Evolutionary conservation across 2,329 filamentous ascomycete genomes (phyloP).

Genomic region (Fusarium bactridioides): DNA sequence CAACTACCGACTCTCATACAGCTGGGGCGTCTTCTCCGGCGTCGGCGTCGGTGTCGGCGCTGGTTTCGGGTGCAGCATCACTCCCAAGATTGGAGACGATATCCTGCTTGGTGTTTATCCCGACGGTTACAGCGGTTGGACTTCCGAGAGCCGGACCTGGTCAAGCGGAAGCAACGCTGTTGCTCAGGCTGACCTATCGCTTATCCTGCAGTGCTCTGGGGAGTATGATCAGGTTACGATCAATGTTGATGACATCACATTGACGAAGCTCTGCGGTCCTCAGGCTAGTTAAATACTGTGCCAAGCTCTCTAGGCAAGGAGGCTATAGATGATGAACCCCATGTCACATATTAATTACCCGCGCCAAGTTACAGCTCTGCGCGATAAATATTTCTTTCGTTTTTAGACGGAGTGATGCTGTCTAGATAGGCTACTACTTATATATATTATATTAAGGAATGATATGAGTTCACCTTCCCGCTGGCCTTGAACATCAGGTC

Average conservation of each 20-base stretch:
- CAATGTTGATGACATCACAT: not conserved
- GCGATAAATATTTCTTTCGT: not conserved
- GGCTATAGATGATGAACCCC: accelerated
- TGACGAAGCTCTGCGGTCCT: not conserved
- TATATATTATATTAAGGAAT: not conserved
- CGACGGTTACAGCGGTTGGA: accelerated
- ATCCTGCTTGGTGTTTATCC: not conserved
- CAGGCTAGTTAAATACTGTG: not conserved
- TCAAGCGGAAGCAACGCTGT: not conserved
- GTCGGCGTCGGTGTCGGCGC: accelerated
- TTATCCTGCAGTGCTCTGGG: accelerated
- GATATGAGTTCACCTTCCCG: not conserved
- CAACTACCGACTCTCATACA: not conserved
- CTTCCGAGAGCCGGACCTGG: not conserved
- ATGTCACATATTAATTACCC: no score
- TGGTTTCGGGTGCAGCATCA: not conserved
- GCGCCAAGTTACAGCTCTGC: accelerated
- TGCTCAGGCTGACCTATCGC: not conserved
- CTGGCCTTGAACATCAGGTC: accelerated
- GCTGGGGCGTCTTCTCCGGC: not conserved
- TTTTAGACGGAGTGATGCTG: not conserved
- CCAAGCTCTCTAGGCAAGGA: accelerated
- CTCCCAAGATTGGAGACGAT: not conserved
- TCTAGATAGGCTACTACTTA: not conserved
- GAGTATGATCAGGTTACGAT: not conserved